Evolutionary conservation across 2,329 filamentous ascomycete species (phyloP), one percentile per base, ranked within the genome.

Genomic region (Tolypocladium inflatum): DNA sequence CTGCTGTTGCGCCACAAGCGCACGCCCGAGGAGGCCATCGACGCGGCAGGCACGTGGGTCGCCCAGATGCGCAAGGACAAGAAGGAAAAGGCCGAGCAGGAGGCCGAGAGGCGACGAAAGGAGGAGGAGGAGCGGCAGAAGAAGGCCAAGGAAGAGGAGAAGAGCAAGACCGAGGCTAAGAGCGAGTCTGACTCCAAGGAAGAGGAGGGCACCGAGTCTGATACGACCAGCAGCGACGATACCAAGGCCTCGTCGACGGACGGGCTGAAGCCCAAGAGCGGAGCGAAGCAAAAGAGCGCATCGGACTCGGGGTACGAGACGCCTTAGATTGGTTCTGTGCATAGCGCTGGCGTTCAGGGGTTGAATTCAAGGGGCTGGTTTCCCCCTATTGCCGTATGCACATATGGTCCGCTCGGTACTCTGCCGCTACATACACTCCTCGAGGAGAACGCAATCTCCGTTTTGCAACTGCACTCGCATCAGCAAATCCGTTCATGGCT

Each of bases 1-100:
- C 78, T 78, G 57, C 72, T 86, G 54, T 73, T 86, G 60, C 78
- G 77, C 64, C 71, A 84, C 65, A 85, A 85, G 73, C 75, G 76
- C 11, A 70, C 75, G 57, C 78, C 82, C 0, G 71, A 76, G 41
- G 73, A 68, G 0, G 83, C 79, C 0, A 71, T 85, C 4, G 74
- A 71, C 9, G 73, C 70, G 3, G 71, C 76, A 0, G 76, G 75
- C 15, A 71, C 72, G 11, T 86, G 83, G 77, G 73, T 84, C 0
- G 67, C 71, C 33, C 74, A 77, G 58, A 78, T 76, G 39, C 71
- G 79, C 42, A 76, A 75, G 64, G 78, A 78, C 63, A 80, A 77
- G 55, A 75, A 76, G 61, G 64, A 78, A 55, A 75, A 76, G 60
- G 64, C 65, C 15, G 64, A 70, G 62, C 63, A 66, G 43, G 65